Evolutionary conservation across 2,329 filamentous ascomycete genomes (phyloP).

Genomic region (Aureobasidium sp.): DNA sequence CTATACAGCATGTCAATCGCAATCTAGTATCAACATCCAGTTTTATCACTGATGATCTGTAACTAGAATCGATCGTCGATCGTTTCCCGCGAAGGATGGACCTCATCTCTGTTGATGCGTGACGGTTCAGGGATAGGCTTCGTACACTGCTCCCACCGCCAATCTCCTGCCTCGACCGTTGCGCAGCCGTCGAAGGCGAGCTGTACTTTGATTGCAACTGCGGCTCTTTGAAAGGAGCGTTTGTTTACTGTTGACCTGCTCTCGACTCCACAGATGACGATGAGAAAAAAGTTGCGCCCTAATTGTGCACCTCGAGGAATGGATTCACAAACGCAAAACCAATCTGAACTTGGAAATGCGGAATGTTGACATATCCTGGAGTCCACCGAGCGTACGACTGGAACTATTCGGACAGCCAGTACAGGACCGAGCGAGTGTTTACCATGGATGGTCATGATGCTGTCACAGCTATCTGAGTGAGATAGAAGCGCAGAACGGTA

Average conservation of each 20-base stretch:
- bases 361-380: background rate
- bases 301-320: background rate
- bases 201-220: slow-evolving; percentile 9
- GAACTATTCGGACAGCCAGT: background rate
- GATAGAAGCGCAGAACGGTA: slow-evolving; percentile 7
- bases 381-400: background rate
- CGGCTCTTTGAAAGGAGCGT: background rate
- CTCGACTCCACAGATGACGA: background rate
- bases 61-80: slow-evolving; percentile 1
- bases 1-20: slow-evolving; percentile 5
- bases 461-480: background rate
- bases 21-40: background rate
- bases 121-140: slow-evolving; percentile 3
- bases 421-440: background rate
- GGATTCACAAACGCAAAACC: background rate
- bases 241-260: background rate
- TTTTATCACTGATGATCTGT: background rate
- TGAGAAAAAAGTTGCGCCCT: background rate
- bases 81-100: background rate
- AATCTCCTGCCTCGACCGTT: slow-evolving; percentile 8
- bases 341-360: background rate
- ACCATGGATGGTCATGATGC: background rate
- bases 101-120: slow-evolving; percentile 4
- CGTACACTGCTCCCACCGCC: background rate
- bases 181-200: background rate